Conservation (phyloP, 2,329 filamentous ascomycete genomes). For the Nakataea oryzae region DNA sequence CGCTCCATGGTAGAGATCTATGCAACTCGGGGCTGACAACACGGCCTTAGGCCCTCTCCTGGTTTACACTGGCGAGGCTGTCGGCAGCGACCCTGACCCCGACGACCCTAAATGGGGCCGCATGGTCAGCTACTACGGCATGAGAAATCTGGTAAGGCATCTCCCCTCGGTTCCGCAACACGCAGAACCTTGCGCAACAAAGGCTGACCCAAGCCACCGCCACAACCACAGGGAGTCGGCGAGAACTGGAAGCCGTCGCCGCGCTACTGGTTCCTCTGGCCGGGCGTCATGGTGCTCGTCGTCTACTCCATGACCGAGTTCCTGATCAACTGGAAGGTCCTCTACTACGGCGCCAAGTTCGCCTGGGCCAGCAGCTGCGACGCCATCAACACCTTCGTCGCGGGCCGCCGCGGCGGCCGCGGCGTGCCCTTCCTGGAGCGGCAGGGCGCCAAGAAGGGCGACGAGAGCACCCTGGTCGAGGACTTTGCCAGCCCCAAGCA, state of each 20-base stretch:
- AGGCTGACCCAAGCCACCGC: neutral
- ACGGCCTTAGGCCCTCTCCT: conserved; percentile 30
- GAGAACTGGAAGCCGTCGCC: conserved; percentile 17
- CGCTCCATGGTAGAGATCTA: too few relatives aligned
- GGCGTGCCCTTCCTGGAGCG: neutral
- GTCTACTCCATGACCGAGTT: conserved; percentile 29
- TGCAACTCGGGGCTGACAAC: too few relatives aligned
- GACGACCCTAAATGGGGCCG: neutral
- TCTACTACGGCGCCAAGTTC: conserved; percentile 23
- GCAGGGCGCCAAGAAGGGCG: conserved; percentile 16
- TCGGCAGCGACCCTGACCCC: conserved; percentile 7
- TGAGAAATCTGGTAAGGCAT: conserved; percentile 11
- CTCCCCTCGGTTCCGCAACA: neutral
- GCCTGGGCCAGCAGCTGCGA: conserved; percentile 8
- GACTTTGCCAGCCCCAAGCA: conserved; percentile 29
- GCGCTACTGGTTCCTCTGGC: conserved; percentile 32
- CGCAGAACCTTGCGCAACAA: neutral
- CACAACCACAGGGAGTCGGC: neutral
- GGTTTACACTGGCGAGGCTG: conserved; percentile 31
- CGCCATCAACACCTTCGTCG: neutral
- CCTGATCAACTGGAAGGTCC: conserved; percentile 25
- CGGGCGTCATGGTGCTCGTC: conserved; percentile 31
- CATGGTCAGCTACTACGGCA: neutral
- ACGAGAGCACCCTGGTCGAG: conserved; percentile 21
- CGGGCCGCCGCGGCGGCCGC: neutral